Conservation (phyloP, 2,329 filamentous ascomycete genomes). For the Fusarium compactum region DNA sequence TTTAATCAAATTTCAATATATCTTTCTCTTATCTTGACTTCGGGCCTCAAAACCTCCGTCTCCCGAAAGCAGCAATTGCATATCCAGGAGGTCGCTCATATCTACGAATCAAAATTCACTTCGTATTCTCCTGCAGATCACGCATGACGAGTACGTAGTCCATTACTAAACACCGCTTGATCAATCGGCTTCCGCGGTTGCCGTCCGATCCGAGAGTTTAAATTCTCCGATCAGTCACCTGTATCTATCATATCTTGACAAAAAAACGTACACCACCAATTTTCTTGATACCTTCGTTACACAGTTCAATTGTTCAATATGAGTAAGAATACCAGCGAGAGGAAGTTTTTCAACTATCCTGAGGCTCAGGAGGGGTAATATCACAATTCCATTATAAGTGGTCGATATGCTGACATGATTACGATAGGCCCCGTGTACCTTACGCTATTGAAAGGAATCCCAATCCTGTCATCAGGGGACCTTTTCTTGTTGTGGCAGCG, state of each 20-base stretch:
- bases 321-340: slow-evolving; percentile 8
- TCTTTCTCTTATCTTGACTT: neutral
- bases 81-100: neutral
- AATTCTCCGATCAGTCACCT: slow-evolving; percentile 6
- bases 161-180: slow-evolving; percentile 20
- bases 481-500: slow-evolving; percentile 30
- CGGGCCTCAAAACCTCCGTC: neutral
- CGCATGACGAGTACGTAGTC: slow-evolving; percentile 22
- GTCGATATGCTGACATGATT: slow-evolving; percentile 27
- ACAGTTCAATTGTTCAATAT: neutral
- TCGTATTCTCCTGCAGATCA: slow-evolving; percentile 22
- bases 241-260: neutral
- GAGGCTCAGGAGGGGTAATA: slow-evolving; percentile 37
- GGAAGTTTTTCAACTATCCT: slow-evolving; percentile 40
- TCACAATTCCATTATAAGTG: neutral
- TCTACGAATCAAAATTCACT: slow-evolving; percentile 6
- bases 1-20: neutral
- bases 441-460: slow-evolving; percentile 32
- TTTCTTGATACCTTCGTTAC: neutral
- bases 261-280: neutral
- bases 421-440: slow-evolving; percentile 32
- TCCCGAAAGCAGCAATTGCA: neutral
- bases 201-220: slow-evolving; percentile 27
- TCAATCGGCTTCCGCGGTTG: slow-evolving; percentile 29
- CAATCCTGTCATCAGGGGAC: slow-evolving; percentile 36